Percentiles rank a stretch among this genome's conserved stretches.
phyloP scores from a whole-genome alignment of 2,329 filamentous ascomycete genomes.

The Cladobotryum protrusum region DNA sequence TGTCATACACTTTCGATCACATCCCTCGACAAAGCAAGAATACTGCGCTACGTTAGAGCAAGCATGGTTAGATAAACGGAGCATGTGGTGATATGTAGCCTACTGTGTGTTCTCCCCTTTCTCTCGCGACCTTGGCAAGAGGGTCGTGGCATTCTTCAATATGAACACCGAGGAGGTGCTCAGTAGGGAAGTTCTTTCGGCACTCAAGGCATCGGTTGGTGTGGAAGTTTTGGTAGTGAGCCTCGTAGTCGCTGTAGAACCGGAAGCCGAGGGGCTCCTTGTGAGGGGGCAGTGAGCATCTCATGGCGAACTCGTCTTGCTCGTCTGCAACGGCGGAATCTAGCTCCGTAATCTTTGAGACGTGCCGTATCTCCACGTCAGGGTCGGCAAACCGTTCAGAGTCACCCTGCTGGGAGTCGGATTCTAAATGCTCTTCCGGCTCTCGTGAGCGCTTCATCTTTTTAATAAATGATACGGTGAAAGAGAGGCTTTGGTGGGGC shows the following conservation, averaged over 20 bases:
- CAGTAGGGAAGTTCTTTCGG: slow-evolving; percentile 78
- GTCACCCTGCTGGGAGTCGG: slow-evolving; percentile 15
- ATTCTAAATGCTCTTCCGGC: slow-evolving; percentile 42
- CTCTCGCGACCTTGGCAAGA: slow-evolving; percentile 62
- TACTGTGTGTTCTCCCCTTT: slow-evolving; percentile 81
- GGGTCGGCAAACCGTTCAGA: slow-evolving; percentile 12
- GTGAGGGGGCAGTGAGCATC: slow-evolving; percentile 78
- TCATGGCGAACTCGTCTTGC: slow-evolving; percentile 50
- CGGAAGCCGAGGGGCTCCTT: slow-evolving; percentile 61
- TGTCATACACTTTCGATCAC: slow-evolving; percentile 76
- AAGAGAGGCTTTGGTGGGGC: slow-evolving; percentile 13
- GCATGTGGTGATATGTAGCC: slow-evolving; percentile 24
- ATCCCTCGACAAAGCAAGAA: slow-evolving; percentile 83
- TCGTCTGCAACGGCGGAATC: slow-evolving; percentile 38
- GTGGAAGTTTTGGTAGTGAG: slow-evolving; percentile 77
- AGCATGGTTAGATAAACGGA: background rate
- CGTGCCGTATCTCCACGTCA: slow-evolving; percentile 19
- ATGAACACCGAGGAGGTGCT: slow-evolving; percentile 73
- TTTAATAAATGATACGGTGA: slow-evolving; percentile 18
- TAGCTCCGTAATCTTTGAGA: slow-evolving; percentile 54
- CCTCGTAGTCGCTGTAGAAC: slow-evolving; percentile 75
- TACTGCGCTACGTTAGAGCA: slow-evolving; percentile 48
- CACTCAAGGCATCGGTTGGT: slow-evolving; percentile 82
- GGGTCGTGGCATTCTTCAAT: slow-evolving; percentile 90
- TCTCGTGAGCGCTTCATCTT: slow-evolving; percentile 60